Evolutionary conservation across 2,329 filamentous ascomycete genomes (phyloP).

Genomic region (Teratosphaeriaceae sp.): DNA sequence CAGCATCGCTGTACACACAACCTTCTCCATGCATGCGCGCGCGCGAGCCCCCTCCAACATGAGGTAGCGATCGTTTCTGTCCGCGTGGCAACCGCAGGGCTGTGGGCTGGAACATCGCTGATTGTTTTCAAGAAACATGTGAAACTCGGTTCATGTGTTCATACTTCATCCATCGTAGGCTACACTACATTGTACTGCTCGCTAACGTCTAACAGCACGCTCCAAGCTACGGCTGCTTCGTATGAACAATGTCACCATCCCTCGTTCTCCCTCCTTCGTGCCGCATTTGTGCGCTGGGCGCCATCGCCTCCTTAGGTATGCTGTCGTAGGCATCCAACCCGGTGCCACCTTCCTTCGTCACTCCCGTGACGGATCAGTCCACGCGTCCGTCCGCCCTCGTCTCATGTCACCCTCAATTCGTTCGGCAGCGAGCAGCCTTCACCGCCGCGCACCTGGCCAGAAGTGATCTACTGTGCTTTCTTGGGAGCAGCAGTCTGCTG

Average conservation of each 20-base stretch:
- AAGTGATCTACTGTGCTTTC: constrained; percentile 54
- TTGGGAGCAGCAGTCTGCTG: constrained; percentile 47
- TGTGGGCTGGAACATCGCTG: too few species aligned
- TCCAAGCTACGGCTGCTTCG: too few species aligned
- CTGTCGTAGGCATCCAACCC: neutral
- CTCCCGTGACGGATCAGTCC: neutral
- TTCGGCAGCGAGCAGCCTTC: constrained; percentile 2
- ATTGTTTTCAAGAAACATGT: too few species aligned
- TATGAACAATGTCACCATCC: neutral
- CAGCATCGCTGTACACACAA: neutral
- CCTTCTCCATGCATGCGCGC: too few species aligned
- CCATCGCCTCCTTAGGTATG: neutral
- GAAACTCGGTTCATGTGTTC: too few species aligned
- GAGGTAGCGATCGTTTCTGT: too few species aligned
- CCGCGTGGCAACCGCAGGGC: too few species aligned
- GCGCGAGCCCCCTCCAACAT: too few species aligned
- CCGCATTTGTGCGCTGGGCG: neutral
- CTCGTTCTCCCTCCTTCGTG: too few species aligned
- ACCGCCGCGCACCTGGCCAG: neutral
- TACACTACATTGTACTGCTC: too few species aligned
- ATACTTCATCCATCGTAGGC: too few species aligned
- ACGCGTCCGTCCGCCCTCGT: neutral
- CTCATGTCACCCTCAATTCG: neutral
- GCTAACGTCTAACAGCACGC: too few species aligned
- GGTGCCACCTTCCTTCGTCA: neutral